phyloP scores from a whole-genome alignment of 139 green algal species.

The Chlamydomonas incerta region DNA sequence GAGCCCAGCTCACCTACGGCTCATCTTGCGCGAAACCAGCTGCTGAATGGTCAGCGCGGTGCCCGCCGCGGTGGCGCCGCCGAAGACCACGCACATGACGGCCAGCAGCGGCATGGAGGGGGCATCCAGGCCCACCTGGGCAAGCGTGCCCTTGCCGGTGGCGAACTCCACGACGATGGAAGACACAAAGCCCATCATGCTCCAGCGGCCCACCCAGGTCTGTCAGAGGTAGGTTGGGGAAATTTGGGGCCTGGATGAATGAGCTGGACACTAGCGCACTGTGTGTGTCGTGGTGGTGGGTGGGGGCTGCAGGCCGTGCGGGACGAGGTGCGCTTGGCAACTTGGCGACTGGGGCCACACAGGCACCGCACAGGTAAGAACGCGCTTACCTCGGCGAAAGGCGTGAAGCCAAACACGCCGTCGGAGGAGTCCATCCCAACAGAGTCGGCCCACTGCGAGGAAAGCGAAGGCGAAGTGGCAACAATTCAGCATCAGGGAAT shows the following conservation, averaged over 20 bases:
- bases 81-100: conserved; percentile 48
- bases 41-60: conserved; percentile 58
- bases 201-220: conserved; percentile 71
- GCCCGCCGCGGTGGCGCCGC: conserved; percentile 55
- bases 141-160: conserved; percentile 54
- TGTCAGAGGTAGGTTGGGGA: conserved; percentile 9
- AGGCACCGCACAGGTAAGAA: neutral
- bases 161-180: conserved; percentile 67
- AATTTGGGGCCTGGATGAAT: neutral
- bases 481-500: no score
- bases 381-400: conserved; percentile 68
- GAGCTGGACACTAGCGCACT: no score
- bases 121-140: conserved; percentile 57
- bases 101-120: conserved; percentile 52
- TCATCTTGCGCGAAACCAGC: conserved; percentile 61
- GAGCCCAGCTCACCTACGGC: conserved; percentile 54
- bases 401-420: conserved; percentile 80
- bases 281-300: no score
- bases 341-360: no score
- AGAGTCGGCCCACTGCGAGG: conserved; percentile 53
- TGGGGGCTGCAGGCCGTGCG: no score
- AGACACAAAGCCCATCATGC: conserved; percentile 76
- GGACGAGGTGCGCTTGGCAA: no score
- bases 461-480: neutral
- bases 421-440: conserved; percentile 74